Evolutionary conservation across 2,329 filamentous ascomycete genomes (phyloP).

Genomic region (Trichophyton schoenleinii): DNA sequence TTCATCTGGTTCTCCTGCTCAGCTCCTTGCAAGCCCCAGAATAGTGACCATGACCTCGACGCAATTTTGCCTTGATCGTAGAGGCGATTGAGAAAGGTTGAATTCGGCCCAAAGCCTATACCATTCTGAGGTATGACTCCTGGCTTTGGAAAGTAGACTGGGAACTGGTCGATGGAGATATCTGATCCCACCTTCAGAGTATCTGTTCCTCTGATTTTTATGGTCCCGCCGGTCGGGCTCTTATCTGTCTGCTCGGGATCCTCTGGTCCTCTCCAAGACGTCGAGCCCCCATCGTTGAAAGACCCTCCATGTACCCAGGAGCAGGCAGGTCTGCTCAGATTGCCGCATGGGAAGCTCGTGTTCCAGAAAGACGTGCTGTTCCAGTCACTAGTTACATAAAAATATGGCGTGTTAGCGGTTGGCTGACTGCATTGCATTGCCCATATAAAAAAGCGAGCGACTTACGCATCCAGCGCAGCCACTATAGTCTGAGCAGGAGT

Average conservation of each 20-base stretch:
- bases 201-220: constrained; percentile 6
- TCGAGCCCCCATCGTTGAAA: background rate
- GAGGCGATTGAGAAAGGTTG: constrained; percentile 3
- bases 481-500: constrained; percentile 7
- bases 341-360: background rate
- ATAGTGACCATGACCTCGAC: constrained; percentile 11
- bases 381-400: constrained; percentile 5
- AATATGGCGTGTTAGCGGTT: background rate
- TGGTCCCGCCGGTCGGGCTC: background rate
- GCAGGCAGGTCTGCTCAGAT: background rate
- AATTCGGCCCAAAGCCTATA: constrained; percentile 5
- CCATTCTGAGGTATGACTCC: background rate
- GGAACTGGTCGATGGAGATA: background rate
- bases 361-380: constrained; percentile 7
- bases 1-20: constrained; percentile 7
- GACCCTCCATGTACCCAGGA: constrained; percentile 6
- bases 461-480: constrained; percentile 5
- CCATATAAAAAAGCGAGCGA: background rate
- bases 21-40: constrained; percentile 9
- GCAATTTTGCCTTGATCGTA: constrained; percentile 3
- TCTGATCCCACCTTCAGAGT: constrained; percentile 3
- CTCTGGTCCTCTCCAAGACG: background rate
- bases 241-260: background rate
- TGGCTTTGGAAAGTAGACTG: constrained; percentile 4
- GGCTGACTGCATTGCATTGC: background rate